These are phyloP conservation scores for Hirschfeldia incana DNA, from an alignment of 345 rosid genomes.

Conservation along the genomic window DNA sequence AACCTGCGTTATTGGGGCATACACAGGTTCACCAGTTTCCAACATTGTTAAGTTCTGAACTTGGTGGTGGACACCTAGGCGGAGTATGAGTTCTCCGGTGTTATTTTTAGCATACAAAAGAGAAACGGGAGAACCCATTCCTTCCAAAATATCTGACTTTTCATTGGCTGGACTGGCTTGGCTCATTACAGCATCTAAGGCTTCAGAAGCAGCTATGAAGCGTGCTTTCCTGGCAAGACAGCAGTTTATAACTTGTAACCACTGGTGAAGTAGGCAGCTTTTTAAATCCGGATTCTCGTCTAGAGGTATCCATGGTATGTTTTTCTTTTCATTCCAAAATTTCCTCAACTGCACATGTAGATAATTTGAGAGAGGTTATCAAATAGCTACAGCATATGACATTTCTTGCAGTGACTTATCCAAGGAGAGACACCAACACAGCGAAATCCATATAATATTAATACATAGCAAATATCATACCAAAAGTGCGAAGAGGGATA, in stretches of 20 bases:
- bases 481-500: neutral
- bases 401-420: conserved; percentile 8
- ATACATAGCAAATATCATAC: neutral
- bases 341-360: conserved; percentile 66
- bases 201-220: conserved; percentile 55
- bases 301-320: conserved; percentile 75
- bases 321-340: conserved; percentile 73
- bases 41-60: conserved; percentile 70
- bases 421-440: conserved; percentile 4
- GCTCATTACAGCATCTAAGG: conserved; percentile 67
- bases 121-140: conserved; percentile 36
- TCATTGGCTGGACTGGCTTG: conserved; percentile 50
- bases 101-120: conserved; percentile 60
- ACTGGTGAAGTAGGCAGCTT: conserved; percentile 82
- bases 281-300: conserved; percentile 79
- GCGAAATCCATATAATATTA: conserved; percentile 15
- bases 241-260: conserved; percentile 87
- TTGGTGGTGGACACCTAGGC: conserved; percentile 61
- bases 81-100: conserved; percentile 72
- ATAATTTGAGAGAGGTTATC: conserved; percentile 19
- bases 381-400: conserved; percentile 10
- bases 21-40: conserved; percentile 92
- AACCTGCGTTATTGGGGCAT: conserved; percentile 87
- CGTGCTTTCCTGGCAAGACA: conserved; percentile 83
- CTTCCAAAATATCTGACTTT: conserved; percentile 41